Percentiles rank a stretch among this genome's conserved stretches.
These are phyloP conservation scores for Ophiostoma ulmi DNA, from an alignment of 2,329 filamentous ascomycete genomes.

Conservation along the genomic window DNA sequence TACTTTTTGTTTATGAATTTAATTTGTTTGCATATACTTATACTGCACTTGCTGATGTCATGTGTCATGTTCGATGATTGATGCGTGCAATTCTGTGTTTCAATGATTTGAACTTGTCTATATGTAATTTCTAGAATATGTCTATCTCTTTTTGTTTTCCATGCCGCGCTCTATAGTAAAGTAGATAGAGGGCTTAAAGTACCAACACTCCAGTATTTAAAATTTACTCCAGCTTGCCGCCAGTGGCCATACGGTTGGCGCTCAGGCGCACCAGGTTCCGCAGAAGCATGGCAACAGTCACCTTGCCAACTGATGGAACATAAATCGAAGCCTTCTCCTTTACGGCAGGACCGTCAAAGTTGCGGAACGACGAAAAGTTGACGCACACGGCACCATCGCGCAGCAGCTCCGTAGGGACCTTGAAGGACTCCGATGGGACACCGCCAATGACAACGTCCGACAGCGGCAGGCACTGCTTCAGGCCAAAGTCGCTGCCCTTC, in stretches of 20 bases:
- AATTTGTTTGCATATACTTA: neutral
- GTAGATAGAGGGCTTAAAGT: no score
- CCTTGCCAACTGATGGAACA: constrained; percentile 93
- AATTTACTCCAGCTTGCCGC: constrained; percentile 19
- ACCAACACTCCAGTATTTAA: neutral
- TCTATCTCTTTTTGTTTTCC: neutral
- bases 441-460: constrained; percentile 95
- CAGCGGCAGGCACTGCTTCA: constrained; percentile 76
- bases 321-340: constrained; percentile 97
- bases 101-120: neutral
- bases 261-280: constrained; percentile 65
- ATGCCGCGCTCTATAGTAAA: neutral
- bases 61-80: neutral
- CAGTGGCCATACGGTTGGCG: constrained; percentile 22
- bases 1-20: neutral
- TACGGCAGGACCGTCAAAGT: constrained; percentile 77
- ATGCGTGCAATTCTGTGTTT: neutral
- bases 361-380: constrained; percentile 95
- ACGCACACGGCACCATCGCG: constrained; percentile 94
- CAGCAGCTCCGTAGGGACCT: constrained; percentile 78
- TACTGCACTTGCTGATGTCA: neutral
- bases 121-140: neutral
- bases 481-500: constrained; percentile 64
- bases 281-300: constrained; percentile 87
- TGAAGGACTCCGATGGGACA: constrained; percentile 82